phyloP scores from a whole-genome alignment of 2,329 filamentous ascomycete species.

The Fusarium chlamydosporum region DNA sequence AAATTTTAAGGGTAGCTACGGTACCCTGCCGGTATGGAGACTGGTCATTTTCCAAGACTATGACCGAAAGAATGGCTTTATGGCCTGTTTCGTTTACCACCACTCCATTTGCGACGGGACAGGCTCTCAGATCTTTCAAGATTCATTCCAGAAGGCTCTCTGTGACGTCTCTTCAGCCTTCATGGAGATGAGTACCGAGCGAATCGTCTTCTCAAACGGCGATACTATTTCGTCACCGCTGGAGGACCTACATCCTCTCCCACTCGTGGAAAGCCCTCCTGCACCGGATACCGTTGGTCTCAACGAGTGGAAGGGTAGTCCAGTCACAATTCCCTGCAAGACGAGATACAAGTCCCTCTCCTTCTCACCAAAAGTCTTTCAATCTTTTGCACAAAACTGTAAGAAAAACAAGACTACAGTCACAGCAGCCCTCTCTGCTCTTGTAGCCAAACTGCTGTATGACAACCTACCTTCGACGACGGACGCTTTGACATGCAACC shows the following conservation, averaged over 20 bases:
- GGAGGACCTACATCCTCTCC: conserved; percentile 1
- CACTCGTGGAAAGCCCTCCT: not conserved
- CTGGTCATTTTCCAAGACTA: conserved; percentile 1
- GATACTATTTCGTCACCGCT: not conserved
- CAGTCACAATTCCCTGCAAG: not conserved
- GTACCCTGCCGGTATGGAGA: conserved; percentile 2
- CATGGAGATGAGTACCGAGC: fast-evolving
- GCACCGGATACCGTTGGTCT: not conserved
- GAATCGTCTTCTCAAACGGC: not conserved
- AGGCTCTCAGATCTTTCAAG: conserved; percentile 11
- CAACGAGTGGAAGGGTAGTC: conserved; percentile 5
- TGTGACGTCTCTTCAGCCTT: fast-evolving
- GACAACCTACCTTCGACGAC: not conserved
- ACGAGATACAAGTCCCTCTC: conserved; percentile 13
- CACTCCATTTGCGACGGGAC: conserved; percentile 5
- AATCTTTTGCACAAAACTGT: conserved; percentile 3
- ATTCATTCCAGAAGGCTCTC: conserved; percentile 5
- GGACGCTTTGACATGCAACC: conserved; percentile 7
- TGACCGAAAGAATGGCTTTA: not conserved
- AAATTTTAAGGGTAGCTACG: conserved; percentile 6
- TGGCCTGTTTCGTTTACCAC: conserved; percentile 4
- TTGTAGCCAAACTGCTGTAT: conserved; percentile 9
- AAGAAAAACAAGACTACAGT: conserved; percentile 7
- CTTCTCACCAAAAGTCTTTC: not conserved
- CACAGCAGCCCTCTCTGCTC: conserved; percentile 11